Evolutionary conservation across 768 basidiomycete genomes (phyloP).

Genomic region (Pulveroboletus frians): DNA sequence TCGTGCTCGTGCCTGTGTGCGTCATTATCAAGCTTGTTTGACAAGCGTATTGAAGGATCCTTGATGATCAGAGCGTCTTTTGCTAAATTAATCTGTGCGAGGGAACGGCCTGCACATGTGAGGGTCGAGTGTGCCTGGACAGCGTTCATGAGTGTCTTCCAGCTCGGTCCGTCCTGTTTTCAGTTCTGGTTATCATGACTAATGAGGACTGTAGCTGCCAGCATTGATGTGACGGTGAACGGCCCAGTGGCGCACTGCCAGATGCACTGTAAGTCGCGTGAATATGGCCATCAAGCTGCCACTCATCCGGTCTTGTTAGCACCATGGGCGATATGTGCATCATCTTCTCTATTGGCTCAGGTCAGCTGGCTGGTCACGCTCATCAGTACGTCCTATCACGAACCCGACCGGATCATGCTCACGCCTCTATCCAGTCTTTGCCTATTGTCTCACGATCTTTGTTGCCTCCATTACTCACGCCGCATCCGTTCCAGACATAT

Average conservation of each 20-base stretch:
- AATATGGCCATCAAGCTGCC: background rate
- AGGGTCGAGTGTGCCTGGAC: constrained; percentile 56
- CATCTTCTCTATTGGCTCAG: constrained; percentile 43
- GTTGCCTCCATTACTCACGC: constrained; percentile 44
- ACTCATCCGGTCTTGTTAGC: constrained; percentile 22
- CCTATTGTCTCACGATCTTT: constrained; percentile 53
- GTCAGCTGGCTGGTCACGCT: constrained; percentile 45
- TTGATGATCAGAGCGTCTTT: constrained; percentile 25
- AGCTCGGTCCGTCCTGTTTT: constrained; percentile 41
- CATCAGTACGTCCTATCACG: constrained; percentile 35
- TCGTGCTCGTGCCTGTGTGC: constrained; percentile 30
- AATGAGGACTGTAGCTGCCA: constrained; percentile 36
- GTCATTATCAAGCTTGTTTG: constrained; percentile 10
- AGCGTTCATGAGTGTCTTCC: constrained; percentile 41
- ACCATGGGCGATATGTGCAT: constrained; percentile 43
- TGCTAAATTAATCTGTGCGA: constrained; percentile 34
- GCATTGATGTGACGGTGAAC: constrained; percentile 43
- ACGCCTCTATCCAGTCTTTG: constrained; percentile 34
- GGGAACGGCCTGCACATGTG: constrained; percentile 38
- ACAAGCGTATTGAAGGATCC: background rate
- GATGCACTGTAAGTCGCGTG: constrained; percentile 29
- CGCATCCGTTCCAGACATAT: constrained; percentile 41
- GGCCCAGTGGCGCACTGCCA: constrained; percentile 37
- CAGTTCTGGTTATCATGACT: background rate
- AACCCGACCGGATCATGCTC: background rate